Evolutionary conservation across 495 filamentous ascomycete genomes (phyloP).

Genomic region (Pyrenula massariospora): DNA sequence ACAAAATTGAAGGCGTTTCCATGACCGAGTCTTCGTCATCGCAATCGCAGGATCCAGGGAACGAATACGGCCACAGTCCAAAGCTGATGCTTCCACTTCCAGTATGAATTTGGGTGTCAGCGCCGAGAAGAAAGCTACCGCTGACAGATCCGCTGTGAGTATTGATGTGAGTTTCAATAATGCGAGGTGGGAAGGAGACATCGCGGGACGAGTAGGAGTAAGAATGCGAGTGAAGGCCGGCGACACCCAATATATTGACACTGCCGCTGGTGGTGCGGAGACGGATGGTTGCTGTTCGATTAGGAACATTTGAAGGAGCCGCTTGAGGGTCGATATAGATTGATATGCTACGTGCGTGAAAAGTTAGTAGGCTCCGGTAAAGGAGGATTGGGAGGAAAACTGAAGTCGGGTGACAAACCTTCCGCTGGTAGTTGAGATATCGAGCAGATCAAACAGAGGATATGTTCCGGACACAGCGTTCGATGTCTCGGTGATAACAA

Average conservation of each 20-base stretch:
- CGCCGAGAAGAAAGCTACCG: constrained; percentile 6
- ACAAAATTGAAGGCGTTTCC: constrained; percentile 3
- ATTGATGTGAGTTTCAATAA: constrained; percentile 9
- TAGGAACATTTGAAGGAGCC: constrained; percentile 7
- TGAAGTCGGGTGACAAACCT: neutral
- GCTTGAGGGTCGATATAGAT: constrained; percentile 9
- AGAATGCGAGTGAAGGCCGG: neutral
- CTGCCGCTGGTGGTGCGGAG: constrained; percentile 5
- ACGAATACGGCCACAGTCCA: constrained; percentile 1
- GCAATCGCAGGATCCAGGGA: neutral
- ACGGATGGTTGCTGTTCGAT: constrained; percentile 7
- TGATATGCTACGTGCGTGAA: constrained; percentile 3
- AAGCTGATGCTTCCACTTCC: constrained; percentile 3
- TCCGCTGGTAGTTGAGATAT: constrained; percentile 10
- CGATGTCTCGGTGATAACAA: constrained; percentile 4
- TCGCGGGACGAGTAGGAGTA: neutral
- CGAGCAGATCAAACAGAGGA: constrained; percentile 16
- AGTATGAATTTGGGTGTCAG: constrained; percentile 3
- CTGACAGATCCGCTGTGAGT: constrained; percentile 5
- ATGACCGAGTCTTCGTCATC: constrained; percentile 2
- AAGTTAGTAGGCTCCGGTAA: neutral
- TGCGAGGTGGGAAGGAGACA: constrained; percentile 4
- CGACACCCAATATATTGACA: constrained; percentile 3
- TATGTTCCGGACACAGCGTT: constrained; percentile 9
- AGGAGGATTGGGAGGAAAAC: too few species aligned